Percentiles rank a stretch among this genome's conserved stretches.
phyloP scores from a whole-genome alignment of 805 yeast species.

The Candida schatavii region DNA sequence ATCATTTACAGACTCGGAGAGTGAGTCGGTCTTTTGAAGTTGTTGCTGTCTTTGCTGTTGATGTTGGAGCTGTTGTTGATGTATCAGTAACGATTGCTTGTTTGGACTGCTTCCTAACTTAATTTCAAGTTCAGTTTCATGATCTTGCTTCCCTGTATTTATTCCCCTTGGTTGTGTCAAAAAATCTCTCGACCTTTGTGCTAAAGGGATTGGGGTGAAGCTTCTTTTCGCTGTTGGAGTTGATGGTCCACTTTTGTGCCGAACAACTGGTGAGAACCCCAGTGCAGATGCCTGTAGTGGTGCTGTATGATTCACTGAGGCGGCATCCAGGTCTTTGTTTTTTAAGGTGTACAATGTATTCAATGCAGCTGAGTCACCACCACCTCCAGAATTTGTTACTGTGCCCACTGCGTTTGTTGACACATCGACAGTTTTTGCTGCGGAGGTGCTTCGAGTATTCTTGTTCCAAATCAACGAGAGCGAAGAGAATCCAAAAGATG shows the following conservation, averaged over 20 bases:
- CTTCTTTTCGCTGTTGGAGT: background rate
- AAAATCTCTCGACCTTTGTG: background rate
- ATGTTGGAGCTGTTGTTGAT: background rate
- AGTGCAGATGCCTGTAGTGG: background rate
- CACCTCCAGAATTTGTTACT: conserved; percentile 24
- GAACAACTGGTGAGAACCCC: background rate
- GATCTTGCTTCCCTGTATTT: background rate
- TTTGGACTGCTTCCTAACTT: conserved; percentile 3
- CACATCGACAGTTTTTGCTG: conserved; percentile 20
- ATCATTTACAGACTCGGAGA: background rate
- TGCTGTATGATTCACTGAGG: background rate
- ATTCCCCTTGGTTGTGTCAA: conserved; percentile 1
- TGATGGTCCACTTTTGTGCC: background rate
- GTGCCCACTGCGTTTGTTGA: conserved; percentile 35
- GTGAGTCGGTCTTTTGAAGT: background rate
- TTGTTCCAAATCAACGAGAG: conserved; percentile 25
- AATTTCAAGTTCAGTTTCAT: conserved; percentile 18
- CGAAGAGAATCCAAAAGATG: conserved; percentile 11
- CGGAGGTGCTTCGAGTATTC: conserved; percentile 11
- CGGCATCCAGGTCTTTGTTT: conserved; percentile 19
- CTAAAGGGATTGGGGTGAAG: background rate
- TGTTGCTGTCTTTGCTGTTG: background rate
- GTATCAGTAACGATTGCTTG: no score
- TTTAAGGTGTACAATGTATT: conserved; percentile 33
- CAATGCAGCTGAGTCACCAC: conserved; percentile 31